A percentile compares a stretch with the other conserved stretches of the same genome.
Evolutionary conservation across 176 grass and related monocot genomes (phyloP).

Genomic region (Ensete glaucum): DNA sequence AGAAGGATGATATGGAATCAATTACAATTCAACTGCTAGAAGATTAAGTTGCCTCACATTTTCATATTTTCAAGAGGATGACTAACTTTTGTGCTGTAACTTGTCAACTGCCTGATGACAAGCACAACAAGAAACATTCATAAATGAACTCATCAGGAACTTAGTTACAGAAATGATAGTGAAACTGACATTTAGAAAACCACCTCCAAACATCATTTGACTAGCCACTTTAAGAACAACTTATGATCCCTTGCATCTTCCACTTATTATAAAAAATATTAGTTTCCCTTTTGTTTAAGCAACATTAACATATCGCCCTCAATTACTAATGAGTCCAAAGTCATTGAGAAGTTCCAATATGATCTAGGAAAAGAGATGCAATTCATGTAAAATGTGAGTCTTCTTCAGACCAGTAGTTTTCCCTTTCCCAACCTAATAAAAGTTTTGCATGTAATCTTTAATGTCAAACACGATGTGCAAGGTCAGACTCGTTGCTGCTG

Average conservation of each 20-base stretch:
- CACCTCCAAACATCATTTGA: background rate
- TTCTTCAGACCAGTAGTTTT: too few species aligned
- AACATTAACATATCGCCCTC: too few species aligned
- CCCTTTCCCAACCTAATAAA: too few species aligned
- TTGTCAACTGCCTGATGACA: background rate
- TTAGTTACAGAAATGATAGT: too few species aligned
- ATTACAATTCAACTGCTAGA: background rate
- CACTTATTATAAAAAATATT: background rate
- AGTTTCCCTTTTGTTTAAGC: background rate
- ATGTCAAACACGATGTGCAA: background rate
- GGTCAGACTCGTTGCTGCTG: background rate
- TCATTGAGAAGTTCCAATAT: too few species aligned
- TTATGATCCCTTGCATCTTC: background rate
- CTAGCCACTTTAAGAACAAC: background rate
- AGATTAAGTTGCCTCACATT: background rate
- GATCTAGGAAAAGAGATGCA: too few species aligned
- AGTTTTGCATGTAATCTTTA: too few species aligned
- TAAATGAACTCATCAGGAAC: background rate
- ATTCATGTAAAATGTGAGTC: too few species aligned
- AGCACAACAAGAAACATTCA: background rate
- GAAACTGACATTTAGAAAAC: background rate
- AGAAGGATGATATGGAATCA: background rate
- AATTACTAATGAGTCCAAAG: too few species aligned
- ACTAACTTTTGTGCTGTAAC: background rate
- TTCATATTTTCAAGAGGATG: background rate